Percentiles rank a stretch among this genome's conserved stretches.
These are phyloP conservation scores for Coemansia sp. DNA, from an alignment of 192 early-diverging fungal genomes.

Conservation along the genomic window DNA sequence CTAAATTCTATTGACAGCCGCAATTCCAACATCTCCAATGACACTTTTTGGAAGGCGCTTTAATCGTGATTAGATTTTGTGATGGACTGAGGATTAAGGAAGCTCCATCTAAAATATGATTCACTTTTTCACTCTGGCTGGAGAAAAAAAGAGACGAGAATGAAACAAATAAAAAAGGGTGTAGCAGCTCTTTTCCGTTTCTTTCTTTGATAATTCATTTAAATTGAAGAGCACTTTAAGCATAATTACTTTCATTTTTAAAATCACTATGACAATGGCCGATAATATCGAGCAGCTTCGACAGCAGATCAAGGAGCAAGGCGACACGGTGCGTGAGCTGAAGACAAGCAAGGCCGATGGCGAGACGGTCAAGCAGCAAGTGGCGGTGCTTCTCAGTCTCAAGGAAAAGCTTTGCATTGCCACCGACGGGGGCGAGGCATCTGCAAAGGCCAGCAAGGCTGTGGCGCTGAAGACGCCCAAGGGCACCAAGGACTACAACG, in stretches of 20 bases:
- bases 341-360: slow-evolving; percentile 66
- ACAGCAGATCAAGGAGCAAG: slow-evolving; percentile 63
- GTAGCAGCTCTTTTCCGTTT: neutral
- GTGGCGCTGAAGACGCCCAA: slow-evolving; percentile 79
- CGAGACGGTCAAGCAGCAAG: slow-evolving; percentile 60
- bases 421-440: slow-evolving; percentile 22
- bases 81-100: too few species aligned
- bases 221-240: neutral
- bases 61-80: too few species aligned
- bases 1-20: too few species aligned
- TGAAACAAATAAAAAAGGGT: too few species aligned
- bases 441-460: slow-evolving; percentile 50
- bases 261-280: slow-evolving; percentile 13
- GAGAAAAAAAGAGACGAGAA: too few species aligned
- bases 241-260: neutral
- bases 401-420: slow-evolving; percentile 62
- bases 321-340: slow-evolving; percentile 61
- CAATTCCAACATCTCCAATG: too few species aligned
- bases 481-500: slow-evolving; percentile 93
- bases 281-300: slow-evolving; percentile 35
- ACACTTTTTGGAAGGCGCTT: too few species aligned
- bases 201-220: neutral
- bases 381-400: slow-evolving; percentile 59
- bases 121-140: too few species aligned
- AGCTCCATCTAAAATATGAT: too few species aligned